These are phyloP conservation scores for Basipetospora sp. DNA, from an alignment of 2,329 filamentous ascomycete genomes.

Conservation along the genomic window DNA sequence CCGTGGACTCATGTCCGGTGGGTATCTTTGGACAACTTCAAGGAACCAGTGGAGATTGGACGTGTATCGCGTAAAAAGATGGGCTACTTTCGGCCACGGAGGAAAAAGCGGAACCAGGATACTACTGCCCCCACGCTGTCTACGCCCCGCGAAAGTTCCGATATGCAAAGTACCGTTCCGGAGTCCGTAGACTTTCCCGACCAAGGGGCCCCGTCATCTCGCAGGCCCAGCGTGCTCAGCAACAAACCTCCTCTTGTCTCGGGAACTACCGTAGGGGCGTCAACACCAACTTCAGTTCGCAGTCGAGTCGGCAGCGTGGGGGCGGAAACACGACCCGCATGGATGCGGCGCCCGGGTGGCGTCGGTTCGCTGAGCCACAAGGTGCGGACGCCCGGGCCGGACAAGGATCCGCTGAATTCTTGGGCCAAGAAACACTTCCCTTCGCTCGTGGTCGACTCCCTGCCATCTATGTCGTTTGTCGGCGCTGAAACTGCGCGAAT, in stretches of 20 bases:
- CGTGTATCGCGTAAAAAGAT: constrained; percentile 66
- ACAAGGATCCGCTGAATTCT: constrained; percentile 68
- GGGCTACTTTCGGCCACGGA: constrained; percentile 80
- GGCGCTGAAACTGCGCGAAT: constrained; percentile 45
- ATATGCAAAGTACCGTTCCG: constrained; percentile 34
- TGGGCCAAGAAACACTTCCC: constrained; percentile 76
- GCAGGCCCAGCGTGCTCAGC: constrained; percentile 28
- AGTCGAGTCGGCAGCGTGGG: constrained; percentile 24
- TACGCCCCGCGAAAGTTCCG: constrained; percentile 53
- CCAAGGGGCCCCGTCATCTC: constrained; percentile 16
- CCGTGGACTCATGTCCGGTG: constrained; percentile 81
- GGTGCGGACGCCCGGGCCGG: constrained; percentile 63
- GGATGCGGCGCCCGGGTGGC: constrained; percentile 72
- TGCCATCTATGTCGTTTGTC: constrained; percentile 52
- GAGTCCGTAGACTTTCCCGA: constrained; percentile 17
- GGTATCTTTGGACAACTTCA: constrained; percentile 61
- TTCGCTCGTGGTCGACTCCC: constrained; percentile 53
- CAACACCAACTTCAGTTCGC: constrained; percentile 21
- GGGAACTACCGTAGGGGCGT: constrained; percentile 6
- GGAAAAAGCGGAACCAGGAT: constrained; percentile 61
- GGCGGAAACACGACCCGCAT: constrained; percentile 31
- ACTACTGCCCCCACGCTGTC: constrained; percentile 46
- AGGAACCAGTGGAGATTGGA: constrained; percentile 66
- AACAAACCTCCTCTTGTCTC: constrained; percentile 14
- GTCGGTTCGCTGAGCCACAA: constrained; percentile 67